Base-by-base conservation (phyloP, 495 filamentous ascomycete genomes). In the Neurospora sp. region DNA sequence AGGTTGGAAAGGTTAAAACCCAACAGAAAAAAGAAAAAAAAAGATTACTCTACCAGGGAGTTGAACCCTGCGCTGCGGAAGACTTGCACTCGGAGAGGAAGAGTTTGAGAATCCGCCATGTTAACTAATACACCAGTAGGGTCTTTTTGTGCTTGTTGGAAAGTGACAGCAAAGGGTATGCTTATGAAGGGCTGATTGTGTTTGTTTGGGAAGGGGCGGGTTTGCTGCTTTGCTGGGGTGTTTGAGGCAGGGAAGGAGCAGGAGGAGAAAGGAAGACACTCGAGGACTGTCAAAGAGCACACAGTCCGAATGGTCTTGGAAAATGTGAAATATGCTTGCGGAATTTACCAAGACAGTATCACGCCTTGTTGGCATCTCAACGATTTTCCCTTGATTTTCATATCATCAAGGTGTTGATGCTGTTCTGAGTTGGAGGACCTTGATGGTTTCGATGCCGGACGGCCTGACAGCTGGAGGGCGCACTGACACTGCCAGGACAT, bases 401-500 rank as follows among this genome's bases (percentile, higher is more conserved):
- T 13, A n/a, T n/a, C n/a, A n/a, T n/a, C n/a, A n/a, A n/a, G n/a
- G n/a, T n/a, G n/a, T n/a, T n/a, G n/a, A 59, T 28, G 21, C 48
- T 59, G 2, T 28, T 28, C 45, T 0, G 1, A 19, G 0, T 62
- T 62, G 28, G 28, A 28, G 54, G 54, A 62, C 54, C 54, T 34
- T 62, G 28, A 62, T 62, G 54, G 54, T 19, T 19, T 66, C 1
- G 3, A 36, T 34, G 28, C 3, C 15, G 11, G 54, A 34, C 15
- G 54, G 0, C 28, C 3, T 66, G 54, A 19, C 54, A 66, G 54
- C 54, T 66, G 54, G 13, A 66, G 54, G 28, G 54, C 13, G 6
- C 28, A 34, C 28, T 66, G 54, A 66, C 54, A 62, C 54, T 62
- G 54, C 54, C 54, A 62, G 54, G 28, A 62, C 54, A 66, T 66